phyloP scores from a whole-genome alignment of 1,284 basidiomycete genomes.

The Trametes versicolor region DNA sequence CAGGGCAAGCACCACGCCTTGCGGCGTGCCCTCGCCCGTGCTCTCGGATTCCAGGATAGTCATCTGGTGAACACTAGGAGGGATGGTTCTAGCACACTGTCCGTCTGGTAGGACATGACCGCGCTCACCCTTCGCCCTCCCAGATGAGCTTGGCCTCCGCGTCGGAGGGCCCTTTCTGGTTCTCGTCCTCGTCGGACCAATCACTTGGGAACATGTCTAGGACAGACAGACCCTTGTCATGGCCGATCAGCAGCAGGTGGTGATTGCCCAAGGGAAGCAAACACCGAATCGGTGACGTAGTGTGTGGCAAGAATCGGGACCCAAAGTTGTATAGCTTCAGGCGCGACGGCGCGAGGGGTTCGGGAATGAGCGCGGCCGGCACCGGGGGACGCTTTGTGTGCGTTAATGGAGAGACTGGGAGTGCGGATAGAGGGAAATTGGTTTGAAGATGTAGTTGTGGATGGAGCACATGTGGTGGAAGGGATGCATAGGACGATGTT shows the following conservation, averaged over 20 bases:
- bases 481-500: conserved; percentile 26
- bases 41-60: conserved; percentile 75
- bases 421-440: conserved; percentile 44
- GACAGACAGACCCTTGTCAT: conserved; percentile 79
- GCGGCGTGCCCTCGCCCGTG: conserved; percentile 64
- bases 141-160: conserved; percentile 73
- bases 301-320: conserved; percentile 84
- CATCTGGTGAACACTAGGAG: conserved; percentile 75
- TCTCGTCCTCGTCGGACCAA: conserved; percentile 59
- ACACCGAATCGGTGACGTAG: conserved; percentile 75
- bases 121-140: conserved; percentile 76
- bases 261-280: conserved; percentile 74
- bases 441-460: conserved; percentile 57
- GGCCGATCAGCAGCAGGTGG: conserved; percentile 73
- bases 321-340: conserved; percentile 79
- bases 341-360: conserved; percentile 65
- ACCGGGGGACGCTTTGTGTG: conserved; percentile 46
- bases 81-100: conserved; percentile 27
- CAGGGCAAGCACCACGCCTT: conserved; percentile 79
- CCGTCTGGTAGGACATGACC: neutral
- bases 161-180: conserved; percentile 71
- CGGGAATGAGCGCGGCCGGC: conserved; percentile 58
- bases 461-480: conserved; percentile 26
- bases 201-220: conserved; percentile 81
- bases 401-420: conserved; percentile 44